Base-by-base conservation (phyloP, 371 early-diverging fungal species). In the Chytridium lagenaria region DNA sequence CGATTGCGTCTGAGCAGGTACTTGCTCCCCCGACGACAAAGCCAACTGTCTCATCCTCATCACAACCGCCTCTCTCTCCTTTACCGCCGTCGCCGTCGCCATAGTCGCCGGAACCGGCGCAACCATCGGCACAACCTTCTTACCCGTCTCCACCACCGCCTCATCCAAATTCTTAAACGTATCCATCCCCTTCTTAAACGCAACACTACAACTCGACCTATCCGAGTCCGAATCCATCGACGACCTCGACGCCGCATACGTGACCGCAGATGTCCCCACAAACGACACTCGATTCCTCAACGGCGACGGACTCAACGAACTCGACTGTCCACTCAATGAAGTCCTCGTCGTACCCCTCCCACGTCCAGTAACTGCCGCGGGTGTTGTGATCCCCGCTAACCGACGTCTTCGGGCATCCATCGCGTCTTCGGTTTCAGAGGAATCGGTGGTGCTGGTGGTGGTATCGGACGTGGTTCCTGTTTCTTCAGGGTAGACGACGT, bases 71-170 rank as follows among this genome's bases (percentile, higher is more conserved):
- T 26, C 57, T 44, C 44, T 44, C 44, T 44, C 44, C 44, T 44
- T 19, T 19, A 7, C n/a, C n/a, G n/a, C n/a, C n/a, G n/a, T n/a
- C n/a, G n/a, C n/a, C n/a, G n/a, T n/a, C n/a, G n/a, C n/a, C n/a
- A n/a, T n/a, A n/a, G n/a, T n/a, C n/a, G n/a, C n/a, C n/a, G n/a
- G n/a, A n/a, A n/a, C n/a, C n/a, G n/a, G n/a, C n/a, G n/a, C n/a
- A n/a, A n/a, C n/a, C n/a, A n/a, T n/a, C n/a, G n/a, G n/a, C n/a
- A n/a, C n/a, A n/a, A n/a, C n/a, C n/a, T n/a, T n/a, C n/a, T n/a
- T n/a, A n/a, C n/a, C n/a, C n/a, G n/a, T 23, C 61, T 31, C 36
- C 61, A 61, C 61, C 61, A 23, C 34, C 61, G 34, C 61, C 36
- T 12, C 36, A 61, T 61, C 57, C 57, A 55, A 30, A 7, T 5